A percentile compares a stretch with the other conserved stretches of the same genome.
Evolutionary conservation across 108 stramenopile genomes (phyloP).

Genomic region (Skeletonema marinoi): DNA sequence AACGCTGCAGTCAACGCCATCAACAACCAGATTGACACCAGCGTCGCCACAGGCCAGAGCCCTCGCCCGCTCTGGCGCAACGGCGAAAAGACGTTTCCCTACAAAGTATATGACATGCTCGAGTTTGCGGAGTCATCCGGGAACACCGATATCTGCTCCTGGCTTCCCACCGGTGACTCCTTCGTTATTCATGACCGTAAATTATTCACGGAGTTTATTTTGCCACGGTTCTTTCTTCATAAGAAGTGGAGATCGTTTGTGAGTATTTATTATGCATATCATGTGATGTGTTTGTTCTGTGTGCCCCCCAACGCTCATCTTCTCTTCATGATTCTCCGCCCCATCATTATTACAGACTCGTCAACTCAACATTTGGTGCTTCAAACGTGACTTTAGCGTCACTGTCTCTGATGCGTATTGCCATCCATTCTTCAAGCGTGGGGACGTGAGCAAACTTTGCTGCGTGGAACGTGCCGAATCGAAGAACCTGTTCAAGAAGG

Average conservation of each 20-base stretch:
- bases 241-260: slow-evolving; percentile 1
- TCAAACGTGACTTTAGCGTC: slow-evolving; percentile 1
- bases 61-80: background rate
- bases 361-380: slow-evolving; percentile 3
- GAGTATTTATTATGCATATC: background rate
- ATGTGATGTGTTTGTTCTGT: background rate
- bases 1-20: background rate
- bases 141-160: background rate
- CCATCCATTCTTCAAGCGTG: background rate
- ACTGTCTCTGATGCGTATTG: background rate
- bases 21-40: background rate
- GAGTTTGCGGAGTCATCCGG: background rate
- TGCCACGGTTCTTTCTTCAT: background rate
- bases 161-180: background rate
- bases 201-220: background rate
- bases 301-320: background rate
- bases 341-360: background rate
- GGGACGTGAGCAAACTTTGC: background rate
- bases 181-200: background rate
- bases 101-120: slow-evolving; percentile 1
- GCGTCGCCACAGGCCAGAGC: background rate
- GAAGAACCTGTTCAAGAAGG: background rate
- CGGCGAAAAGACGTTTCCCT: background rate
- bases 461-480: background rate
- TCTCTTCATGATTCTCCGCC: background rate